phyloP scores from a whole-genome alignment of 179 eudicot genomes.

The Camellia oleifera region DNA sequence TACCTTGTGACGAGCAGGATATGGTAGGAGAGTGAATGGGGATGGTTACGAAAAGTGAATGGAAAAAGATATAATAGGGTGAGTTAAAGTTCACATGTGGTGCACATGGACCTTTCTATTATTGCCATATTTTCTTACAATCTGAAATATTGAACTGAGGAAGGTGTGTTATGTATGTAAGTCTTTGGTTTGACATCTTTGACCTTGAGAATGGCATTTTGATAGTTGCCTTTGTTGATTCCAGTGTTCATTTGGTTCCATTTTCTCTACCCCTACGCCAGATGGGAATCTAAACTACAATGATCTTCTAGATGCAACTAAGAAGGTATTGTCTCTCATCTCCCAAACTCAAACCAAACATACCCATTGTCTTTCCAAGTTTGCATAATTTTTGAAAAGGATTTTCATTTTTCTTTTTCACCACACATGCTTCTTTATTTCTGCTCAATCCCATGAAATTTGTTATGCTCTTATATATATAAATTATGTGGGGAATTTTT shows the following conservation, averaged over 20 bases:
- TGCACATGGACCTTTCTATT: not conserved
- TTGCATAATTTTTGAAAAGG: not conserved
- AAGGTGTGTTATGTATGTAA: not conserved
- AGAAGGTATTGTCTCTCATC: constrained; percentile 42
- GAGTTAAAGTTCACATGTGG: not conserved
- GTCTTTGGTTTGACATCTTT: not conserved
- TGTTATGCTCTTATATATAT: not conserved
- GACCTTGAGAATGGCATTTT: not conserved
- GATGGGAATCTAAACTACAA: constrained; percentile 69
- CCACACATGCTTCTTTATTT: not conserved
- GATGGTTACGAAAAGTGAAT: not conserved
- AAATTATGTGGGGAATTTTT: not conserved
- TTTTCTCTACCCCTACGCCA: constrained; percentile 58
- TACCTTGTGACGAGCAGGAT: not conserved
- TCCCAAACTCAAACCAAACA: no score
- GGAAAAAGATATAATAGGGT: not conserved
- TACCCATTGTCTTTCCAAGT: not conserved
- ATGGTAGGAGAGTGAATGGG: not conserved
- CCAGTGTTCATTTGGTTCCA: constrained; percentile 49
- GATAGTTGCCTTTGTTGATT: constrained; percentile 12
- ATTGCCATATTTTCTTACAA: not conserved
- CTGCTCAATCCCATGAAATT: not conserved
- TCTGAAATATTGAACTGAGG: not conserved
- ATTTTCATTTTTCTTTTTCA: not conserved
- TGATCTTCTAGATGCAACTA: constrained; percentile 39